These are phyloP conservation scores for Hanseniaspora valbyensis DNA, from an alignment of 805 yeast species.

Conservation along the genomic window DNA sequence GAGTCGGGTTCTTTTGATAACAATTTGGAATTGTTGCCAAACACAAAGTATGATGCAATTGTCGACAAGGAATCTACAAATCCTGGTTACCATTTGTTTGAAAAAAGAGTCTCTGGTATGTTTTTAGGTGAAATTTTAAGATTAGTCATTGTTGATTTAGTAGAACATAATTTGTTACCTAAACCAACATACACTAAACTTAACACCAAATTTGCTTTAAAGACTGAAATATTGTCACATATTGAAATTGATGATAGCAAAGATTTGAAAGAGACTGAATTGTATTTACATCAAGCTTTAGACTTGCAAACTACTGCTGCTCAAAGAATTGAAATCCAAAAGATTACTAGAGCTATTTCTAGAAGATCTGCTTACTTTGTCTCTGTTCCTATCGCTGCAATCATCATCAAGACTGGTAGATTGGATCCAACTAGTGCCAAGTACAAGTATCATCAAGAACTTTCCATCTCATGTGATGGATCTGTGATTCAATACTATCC, in stretches of 20 bases:
- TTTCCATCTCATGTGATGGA: conserved; percentile 94
- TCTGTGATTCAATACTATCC: conserved; percentile 91
- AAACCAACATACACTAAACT: conserved; percentile 34
- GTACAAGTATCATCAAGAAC: conserved; percentile 46
- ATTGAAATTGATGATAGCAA: conserved; percentile 78
- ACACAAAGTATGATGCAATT: conserved; percentile 59
- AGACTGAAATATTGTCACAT: conserved; percentile 73
- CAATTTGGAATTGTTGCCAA: conserved; percentile 60
- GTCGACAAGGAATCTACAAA: conserved; percentile 70
- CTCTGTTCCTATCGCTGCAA: conserved; percentile 82
- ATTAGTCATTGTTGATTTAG: conserved; percentile 58
- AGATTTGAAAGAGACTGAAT: conserved; percentile 56
- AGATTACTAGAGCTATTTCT: conserved; percentile 66
- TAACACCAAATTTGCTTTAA: conserved; percentile 55
- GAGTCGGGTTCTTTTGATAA: conserved; percentile 99
- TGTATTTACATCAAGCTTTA: conserved; percentile 52
- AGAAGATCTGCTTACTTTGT: conserved; percentile 82
- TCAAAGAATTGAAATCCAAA: conserved; percentile 67
- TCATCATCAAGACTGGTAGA: conserved; percentile 55
- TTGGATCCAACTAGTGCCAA: conserved; percentile 32
- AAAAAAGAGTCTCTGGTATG: conserved; percentile 86
- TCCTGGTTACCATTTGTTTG: conserved; percentile 81
- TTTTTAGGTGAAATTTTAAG: conserved; percentile 84
- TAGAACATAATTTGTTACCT: conserved; percentile 47
- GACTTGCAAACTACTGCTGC: conserved; percentile 57